A percentile compares a stretch with the other conserved stretches of the same genome.
Conservation (phyloP, 208 protist genomes). For the Crithidia bombi region DNA sequence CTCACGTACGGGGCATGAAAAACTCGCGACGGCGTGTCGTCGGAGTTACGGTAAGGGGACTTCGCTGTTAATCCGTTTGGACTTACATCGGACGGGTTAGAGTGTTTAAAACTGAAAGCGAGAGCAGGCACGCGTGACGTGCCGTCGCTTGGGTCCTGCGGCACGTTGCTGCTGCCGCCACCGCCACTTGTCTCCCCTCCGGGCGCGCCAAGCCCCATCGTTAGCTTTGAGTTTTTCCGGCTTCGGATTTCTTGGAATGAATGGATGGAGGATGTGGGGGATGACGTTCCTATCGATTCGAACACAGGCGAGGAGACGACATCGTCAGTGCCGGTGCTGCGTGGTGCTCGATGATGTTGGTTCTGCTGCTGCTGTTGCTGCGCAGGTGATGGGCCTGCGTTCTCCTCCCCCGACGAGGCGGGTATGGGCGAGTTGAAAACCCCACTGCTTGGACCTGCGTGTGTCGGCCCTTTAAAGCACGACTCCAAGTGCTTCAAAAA, state of each 20-base stretch:
- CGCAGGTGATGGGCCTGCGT: background rate
- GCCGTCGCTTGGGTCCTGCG: constrained; percentile 4
- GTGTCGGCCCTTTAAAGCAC: constrained; percentile 18
- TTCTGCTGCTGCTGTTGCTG: constrained; percentile 1
- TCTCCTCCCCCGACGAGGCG: constrained; percentile 23
- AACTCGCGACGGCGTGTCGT: background rate
- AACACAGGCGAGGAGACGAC: background rate
- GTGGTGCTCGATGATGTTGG: constrained; percentile 6
- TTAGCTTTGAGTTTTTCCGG: background rate
- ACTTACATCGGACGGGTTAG: background rate
- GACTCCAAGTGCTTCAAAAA: constrained; percentile 35
- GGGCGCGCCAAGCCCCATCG: background rate
- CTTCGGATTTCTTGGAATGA: constrained; percentile 6
- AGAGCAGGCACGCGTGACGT: constrained; percentile 6
- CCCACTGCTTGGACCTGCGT: background rate
- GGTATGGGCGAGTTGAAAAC: constrained; percentile 2
- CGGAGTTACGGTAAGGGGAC: background rate
- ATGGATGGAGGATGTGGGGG: constrained; percentile 6
- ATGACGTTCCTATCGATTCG: constrained; percentile 10
- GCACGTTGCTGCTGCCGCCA: background rate
- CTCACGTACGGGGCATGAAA: background rate
- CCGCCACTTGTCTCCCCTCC: no score
- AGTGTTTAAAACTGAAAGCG: constrained; percentile 19
- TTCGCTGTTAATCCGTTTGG: background rate
- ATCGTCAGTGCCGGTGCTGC: constrained; percentile 17